These are phyloP conservation scores for Raffaelea albimanens DNA, from an alignment of 2,329 filamentous ascomycete species.

Conservation along the genomic window DNA sequence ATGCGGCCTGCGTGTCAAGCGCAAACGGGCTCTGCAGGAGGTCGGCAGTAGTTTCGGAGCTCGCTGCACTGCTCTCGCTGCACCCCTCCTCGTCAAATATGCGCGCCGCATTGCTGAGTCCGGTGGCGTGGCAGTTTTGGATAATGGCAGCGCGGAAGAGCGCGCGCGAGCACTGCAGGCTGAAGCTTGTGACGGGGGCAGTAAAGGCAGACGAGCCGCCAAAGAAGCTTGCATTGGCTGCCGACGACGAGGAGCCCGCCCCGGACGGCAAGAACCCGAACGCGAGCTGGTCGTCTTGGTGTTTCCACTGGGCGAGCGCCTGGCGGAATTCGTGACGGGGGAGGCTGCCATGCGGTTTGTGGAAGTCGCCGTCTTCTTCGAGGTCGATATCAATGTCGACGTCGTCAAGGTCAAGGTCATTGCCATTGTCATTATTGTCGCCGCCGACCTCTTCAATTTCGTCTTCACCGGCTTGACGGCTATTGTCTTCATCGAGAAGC, in stretches of 20 bases:
- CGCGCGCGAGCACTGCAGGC: slow-evolving; percentile 11
- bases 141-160: slow-evolving; percentile 25
- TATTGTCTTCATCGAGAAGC: slow-evolving; percentile 1
- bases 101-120: slow-evolving; percentile 16
- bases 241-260: too few relatives aligned
- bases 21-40: slow-evolving; percentile 22
- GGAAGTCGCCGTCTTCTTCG: not conserved
- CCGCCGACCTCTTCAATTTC: slow-evolving; percentile 1
- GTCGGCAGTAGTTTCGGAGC: slow-evolving; percentile 8
- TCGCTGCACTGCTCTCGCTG: not conserved
- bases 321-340: not conserved
- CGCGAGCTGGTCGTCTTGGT: not conserved
- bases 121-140: slow-evolving; percentile 27
- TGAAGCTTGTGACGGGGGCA: slow-evolving; percentile 5
- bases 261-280: too few relatives aligned
- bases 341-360: not conserved
- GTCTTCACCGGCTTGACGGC: not conserved
- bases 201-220: too few relatives aligned
- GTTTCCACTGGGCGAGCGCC: not conserved
- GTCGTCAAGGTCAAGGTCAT: not conserved
- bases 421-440: not conserved
- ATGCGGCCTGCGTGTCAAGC: slow-evolving; percentile 16
- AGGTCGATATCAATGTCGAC: not conserved
- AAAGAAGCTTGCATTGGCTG: too few relatives aligned
- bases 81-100: slow-evolving; percentile 15